These are phyloP conservation scores for Musa itinerans DNA, from an alignment of 176 grass and related monocot species.

Conservation along the genomic window DNA sequence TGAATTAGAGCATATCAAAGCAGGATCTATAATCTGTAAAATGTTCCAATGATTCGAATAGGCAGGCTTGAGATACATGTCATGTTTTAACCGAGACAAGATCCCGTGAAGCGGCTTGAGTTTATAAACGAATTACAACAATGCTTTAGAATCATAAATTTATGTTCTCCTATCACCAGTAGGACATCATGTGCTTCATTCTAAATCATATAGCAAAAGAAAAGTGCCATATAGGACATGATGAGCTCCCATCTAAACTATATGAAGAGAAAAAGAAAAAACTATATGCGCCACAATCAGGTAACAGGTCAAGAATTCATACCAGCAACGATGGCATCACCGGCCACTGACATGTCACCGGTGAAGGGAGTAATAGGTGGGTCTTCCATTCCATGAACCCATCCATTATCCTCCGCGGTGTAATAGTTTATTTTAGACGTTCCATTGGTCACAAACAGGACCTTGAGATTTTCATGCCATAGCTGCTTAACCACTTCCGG, in stretches of 20 bases:
- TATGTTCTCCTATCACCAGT: too few species aligned
- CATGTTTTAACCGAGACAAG: too few species aligned
- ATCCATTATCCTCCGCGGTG: constrained; percentile 47
- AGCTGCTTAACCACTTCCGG: constrained; percentile 48
- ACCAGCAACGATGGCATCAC: constrained; percentile 86
- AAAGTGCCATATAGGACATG: too few species aligned
- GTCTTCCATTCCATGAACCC: constrained; percentile 61
- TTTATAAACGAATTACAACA: too few species aligned
- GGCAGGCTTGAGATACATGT: too few species aligned
- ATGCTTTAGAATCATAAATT: too few species aligned
- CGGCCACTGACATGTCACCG: constrained; percentile 64
- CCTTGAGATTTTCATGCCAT: constrained; percentile 64
- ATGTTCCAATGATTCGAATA: too few species aligned
- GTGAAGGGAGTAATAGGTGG: constrained; percentile 64
- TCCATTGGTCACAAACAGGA: constrained; percentile 79
- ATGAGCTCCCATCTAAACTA: too few species aligned
- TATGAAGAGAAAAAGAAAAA: background rate
- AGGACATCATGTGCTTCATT: too few species aligned
- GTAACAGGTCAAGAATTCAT: background rate
- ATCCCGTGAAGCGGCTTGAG: too few species aligned
- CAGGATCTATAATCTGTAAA: too few species aligned
- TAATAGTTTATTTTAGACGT: constrained; percentile 85
- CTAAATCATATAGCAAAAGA: too few species aligned
- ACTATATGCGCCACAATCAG: background rate
- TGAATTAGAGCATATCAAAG: background rate